phyloP scores from a whole-genome alignment of 75 land plant species.

The Gnetum montanum region DNA sequence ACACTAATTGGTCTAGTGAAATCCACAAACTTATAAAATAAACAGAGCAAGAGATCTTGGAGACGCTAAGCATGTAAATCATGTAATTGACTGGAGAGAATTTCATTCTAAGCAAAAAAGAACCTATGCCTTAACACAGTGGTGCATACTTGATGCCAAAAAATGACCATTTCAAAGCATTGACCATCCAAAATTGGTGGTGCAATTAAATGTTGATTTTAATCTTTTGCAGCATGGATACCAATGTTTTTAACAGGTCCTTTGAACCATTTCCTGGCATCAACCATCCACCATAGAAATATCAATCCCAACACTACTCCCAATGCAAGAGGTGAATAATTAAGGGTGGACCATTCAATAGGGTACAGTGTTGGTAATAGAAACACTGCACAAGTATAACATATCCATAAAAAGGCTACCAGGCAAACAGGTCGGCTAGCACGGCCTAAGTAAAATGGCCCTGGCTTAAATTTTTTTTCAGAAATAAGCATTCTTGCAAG shows the following conservation, averaged over 20 bases:
- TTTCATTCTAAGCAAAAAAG: too few species aligned
- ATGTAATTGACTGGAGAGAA: too few species aligned
- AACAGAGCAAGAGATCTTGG: too few species aligned
- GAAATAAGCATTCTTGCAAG: slow-evolving; percentile 76
- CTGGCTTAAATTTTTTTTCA: slow-evolving; percentile 52
- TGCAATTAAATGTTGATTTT: too few species aligned
- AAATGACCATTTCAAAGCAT: too few species aligned
- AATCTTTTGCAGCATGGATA: slow-evolving; percentile 23
- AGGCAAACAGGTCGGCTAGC: slow-evolving; percentile 63
- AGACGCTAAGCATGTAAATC: too few species aligned
- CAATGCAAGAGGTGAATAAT: slow-evolving; percentile 77
- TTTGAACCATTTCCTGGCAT: slow-evolving; percentile 85
- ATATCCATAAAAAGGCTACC: slow-evolving; percentile 79
- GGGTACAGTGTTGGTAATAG: slow-evolving; percentile 79
- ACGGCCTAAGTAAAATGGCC: slow-evolving; percentile 67
- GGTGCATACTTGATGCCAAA: too few species aligned
- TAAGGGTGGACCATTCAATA: slow-evolving; percentile 45
- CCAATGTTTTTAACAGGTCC: slow-evolving; percentile 80
- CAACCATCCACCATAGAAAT: slow-evolving; percentile 81
- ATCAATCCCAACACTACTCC: slow-evolving; percentile 40
- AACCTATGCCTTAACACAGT: too few species aligned
- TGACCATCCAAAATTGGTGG: too few species aligned
- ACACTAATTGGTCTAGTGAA: too few species aligned
- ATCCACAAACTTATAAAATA: too few species aligned
- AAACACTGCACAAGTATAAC: slow-evolving; percentile 76